Base-by-base conservation (phyloP, 2,329 filamentous ascomycete genomes). In the Cladosporium halotolerans region DNA sequence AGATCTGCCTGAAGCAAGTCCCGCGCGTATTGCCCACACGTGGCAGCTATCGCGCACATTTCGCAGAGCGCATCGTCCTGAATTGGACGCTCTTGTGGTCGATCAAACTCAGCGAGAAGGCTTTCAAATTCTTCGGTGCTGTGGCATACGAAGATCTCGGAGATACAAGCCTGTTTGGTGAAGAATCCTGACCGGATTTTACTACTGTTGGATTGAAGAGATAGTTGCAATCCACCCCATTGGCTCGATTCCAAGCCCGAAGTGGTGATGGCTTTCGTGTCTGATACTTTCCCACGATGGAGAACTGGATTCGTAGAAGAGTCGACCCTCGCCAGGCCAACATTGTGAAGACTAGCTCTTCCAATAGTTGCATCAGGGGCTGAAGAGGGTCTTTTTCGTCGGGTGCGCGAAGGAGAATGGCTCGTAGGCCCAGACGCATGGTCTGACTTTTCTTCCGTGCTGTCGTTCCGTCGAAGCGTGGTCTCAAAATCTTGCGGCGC, bases 61-160 rank as follows among this genome's bases (percentile, higher is more conserved):
- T 51, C 48, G 18, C 48, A 51, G 5, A 51, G 32, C 4, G 16
- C 10, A 11, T 32, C n/a, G 10, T 13, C 34, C 9, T 7, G n/a
- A 1, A 8, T n/a, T 7, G 18, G 18, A 23, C 19, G 13, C 4
- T 5, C 28, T 10, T 8, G 18, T 1, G 11, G 28, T 5, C 16
- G 10, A 13, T 44, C 10, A 9, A 51, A 6, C 0, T 9, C 23
- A 4, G 33, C 14, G 31, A 44, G 10, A 32, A 51, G 48, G 13
- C 1, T n/a, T 8, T 39, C 48, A 18, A 51, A 51, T 1, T n/a
- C 41, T 18, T 39, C 32, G 11, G 14, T 31, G 9, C 36, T 33
- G 14, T 51, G 19, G 11, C 48, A 51, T 13, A 16, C 31, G 33
- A 51, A 51, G 13, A 51, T 38, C 11, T 51, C 48, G 10, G 48